A percentile compares a stretch with the other conserved stretches of the same genome.
Evolutionary conservation across 108 stramenopile species (phyloP).

Genomic region (Halocafeteria seosinensis): DNA sequence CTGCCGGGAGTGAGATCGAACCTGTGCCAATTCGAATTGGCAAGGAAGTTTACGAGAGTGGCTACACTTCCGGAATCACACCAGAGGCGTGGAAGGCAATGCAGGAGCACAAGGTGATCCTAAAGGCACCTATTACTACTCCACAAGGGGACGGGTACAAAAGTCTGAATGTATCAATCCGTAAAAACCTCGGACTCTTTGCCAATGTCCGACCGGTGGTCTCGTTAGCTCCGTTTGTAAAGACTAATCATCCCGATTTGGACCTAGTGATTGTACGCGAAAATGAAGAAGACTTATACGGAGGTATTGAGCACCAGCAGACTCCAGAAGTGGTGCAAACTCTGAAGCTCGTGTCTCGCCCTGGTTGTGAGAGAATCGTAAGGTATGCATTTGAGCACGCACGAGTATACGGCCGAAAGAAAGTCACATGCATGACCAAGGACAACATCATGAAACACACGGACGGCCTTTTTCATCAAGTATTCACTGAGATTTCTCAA

Average conservation of each 20-base stretch:
- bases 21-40: too few relatives aligned
- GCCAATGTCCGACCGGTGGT: slow-evolving; percentile 2
- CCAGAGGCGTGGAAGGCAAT: not conserved
- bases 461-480: slow-evolving; percentile 73
- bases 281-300: not conserved
- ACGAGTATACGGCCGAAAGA: not conserved
- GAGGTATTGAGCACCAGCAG: slow-evolving; percentile 3
- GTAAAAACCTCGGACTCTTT: slow-evolving; percentile 3
- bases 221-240: not conserved
- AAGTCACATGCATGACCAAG: slow-evolving; percentile 37
- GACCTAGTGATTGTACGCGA: not conserved
- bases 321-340: not conserved
- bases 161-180: not conserved
- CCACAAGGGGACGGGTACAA: not conserved
- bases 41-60: not conserved
- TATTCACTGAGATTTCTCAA: slow-evolving; percentile 92
- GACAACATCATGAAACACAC: slow-evolving; percentile 49
- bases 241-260: not conserved
- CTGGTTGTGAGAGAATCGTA: not conserved
- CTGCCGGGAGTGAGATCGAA: not conserved
- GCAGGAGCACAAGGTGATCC: not conserved
- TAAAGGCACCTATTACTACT: not conserved
- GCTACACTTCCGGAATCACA: not conserved
- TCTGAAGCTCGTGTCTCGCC: not conserved
- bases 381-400: not conserved